phyloP scores from a whole-genome alignment of 2,329 filamentous ascomycete species.

The Achaetomium macrosporum region DNA sequence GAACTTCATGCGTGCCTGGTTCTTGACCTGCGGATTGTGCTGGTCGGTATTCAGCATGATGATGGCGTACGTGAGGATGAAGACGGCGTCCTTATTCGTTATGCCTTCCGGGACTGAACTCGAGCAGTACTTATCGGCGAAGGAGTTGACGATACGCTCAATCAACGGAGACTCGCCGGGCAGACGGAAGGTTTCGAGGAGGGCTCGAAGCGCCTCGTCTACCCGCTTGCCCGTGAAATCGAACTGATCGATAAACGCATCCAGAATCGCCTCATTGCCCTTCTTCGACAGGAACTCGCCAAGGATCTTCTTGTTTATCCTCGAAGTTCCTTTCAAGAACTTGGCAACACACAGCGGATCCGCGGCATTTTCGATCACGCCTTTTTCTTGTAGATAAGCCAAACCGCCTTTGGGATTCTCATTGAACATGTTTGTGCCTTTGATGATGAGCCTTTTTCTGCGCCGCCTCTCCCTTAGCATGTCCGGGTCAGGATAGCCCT shows the following conservation, averaged over 20 bases:
- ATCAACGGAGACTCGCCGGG: slow-evolving; percentile 92
- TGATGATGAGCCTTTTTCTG: slow-evolving; percentile 83
- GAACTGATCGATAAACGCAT: slow-evolving; percentile 79
- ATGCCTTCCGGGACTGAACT: slow-evolving; percentile 66
- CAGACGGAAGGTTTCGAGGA: slow-evolving; percentile 89
- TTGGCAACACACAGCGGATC: slow-evolving; percentile 74
- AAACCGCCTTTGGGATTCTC: slow-evolving; percentile 88
- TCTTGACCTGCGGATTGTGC: slow-evolving; percentile 84
- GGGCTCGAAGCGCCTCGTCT: slow-evolving; percentile 78
- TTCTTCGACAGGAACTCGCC: slow-evolving; percentile 92
- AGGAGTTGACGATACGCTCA: slow-evolving; percentile 82
- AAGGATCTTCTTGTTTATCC: slow-evolving; percentile 83
- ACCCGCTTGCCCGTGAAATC: slow-evolving; percentile 82
- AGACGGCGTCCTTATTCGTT: slow-evolving; percentile 80
- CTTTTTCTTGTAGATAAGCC: slow-evolving; percentile 76
- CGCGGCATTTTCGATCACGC: slow-evolving; percentile 71
- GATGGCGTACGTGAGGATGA: slow-evolving; percentile 88
- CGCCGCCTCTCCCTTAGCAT: slow-evolving; percentile 64
- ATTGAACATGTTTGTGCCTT: slow-evolving; percentile 86
- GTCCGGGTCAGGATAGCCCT: slow-evolving; percentile 61
- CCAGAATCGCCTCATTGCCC: slow-evolving; percentile 77
- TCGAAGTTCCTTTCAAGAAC: slow-evolving; percentile 81
- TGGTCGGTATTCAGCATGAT: slow-evolving; percentile 98
- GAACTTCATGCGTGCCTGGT: slow-evolving; percentile 74
- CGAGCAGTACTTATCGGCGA: slow-evolving; percentile 77